Evolutionary conservation across 1,284 basidiomycete species (phyloP), one percentile per base, ranked within the genome.

Genomic region (Filobasidium uniguttulatum): DNA sequence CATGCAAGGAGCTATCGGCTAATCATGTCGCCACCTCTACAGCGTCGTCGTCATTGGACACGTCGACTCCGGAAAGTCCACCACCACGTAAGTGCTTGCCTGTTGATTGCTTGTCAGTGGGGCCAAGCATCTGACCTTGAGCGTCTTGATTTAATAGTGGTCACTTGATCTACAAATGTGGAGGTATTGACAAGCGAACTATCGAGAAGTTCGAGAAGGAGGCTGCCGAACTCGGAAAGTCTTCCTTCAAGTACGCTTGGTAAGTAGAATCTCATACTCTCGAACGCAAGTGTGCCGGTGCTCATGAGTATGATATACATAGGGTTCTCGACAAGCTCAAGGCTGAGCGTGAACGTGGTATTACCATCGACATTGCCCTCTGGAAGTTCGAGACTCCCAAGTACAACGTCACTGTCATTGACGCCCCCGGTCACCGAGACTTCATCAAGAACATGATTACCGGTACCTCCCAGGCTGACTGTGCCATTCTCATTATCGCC

Each of bases 401-500:
- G 71, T 93, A 70, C 78, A 77, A 81, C 73, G 83, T 89, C 63
- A 89, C 85, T 54, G 85, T 88, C 71, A 65, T 65, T 48, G 91
- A 96, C 72, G 94, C 93, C 73, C 94, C 93, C 51, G 94, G 93
- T 71, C 94, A 98, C 77, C 90, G 93, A 83, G 94, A 99, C 73
- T 99, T 99, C 77, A 99, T 99, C 82, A 99, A 99, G 80, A 98
- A 96, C 87, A 96, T 97, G 90, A 97, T 97, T 72, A 97, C 90
- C 58, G 93, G 93, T 81, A 98, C 93, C 69, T 97, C 93, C 67
- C 93, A 97, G 81, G 93, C 93, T 71, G 93, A 97, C 75, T 97
- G 93, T 70, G 93, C 90, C 69, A 85, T 98, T 71, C 89, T 99
- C 73, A 97, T 99, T 80, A 99, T 99, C 66, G 93, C 91, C 65